Evolutionary conservation across 352 stramenopile species (phyloP).

Genomic region (Phytophthora idaei): DNA sequence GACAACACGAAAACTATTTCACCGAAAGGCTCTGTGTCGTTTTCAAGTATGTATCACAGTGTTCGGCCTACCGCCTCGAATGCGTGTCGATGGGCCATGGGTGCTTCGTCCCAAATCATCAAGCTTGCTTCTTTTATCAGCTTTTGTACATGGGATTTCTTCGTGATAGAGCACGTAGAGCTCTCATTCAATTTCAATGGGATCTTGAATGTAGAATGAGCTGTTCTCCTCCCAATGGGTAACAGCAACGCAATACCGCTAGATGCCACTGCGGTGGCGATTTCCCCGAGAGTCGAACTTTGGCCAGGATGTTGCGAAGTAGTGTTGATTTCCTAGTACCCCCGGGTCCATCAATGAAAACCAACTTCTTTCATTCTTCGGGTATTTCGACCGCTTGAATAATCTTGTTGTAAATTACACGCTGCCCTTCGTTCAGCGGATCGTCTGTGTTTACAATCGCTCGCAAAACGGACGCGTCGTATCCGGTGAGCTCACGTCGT

Average conservation of each 20-base stretch:
- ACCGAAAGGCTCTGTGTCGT: neutral
- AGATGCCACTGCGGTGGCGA: neutral
- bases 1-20: neutral
- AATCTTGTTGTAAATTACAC: neutral
- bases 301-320: neutral
- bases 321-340: neutral
- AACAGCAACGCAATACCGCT: neutral
- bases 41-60: neutral
- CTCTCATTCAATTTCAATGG: neutral
- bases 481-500: neutral
- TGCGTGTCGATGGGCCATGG: neutral
- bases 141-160: neutral
- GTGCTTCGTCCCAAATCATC: neutral
- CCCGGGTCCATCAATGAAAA: neutral
- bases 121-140: neutral
- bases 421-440: neutral
- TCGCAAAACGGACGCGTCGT: neutral
- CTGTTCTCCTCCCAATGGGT: neutral
- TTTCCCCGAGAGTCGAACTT: neutral
- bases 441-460: neutral
- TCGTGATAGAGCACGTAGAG: neutral
- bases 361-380: neutral
- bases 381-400: neutral
- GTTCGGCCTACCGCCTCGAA: neutral
- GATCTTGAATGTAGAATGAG: neutral